phyloP scores from a whole-genome alignment of 2,329 filamentous ascomycete species.

The Aureobasidium zeae region DNA sequence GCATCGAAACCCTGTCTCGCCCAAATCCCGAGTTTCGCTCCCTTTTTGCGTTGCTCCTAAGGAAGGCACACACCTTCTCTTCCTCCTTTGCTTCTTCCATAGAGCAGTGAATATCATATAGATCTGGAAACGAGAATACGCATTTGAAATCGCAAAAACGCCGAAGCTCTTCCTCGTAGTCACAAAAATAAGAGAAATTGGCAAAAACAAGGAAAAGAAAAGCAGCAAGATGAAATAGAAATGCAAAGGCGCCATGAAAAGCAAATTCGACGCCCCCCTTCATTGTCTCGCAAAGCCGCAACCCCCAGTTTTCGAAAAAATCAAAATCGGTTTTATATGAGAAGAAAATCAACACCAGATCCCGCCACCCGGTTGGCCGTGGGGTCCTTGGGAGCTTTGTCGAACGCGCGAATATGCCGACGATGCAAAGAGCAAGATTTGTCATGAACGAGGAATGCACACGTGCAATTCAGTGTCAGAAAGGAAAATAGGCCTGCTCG shows the following conservation, averaged over 20 bases:
- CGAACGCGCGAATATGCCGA: background rate
- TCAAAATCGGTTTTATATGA: background rate
- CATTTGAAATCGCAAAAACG: no score
- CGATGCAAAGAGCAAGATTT: conserved; percentile 3
- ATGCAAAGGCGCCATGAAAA: background rate
- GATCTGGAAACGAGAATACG: conserved; percentile 1
- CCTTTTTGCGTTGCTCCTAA: no score
- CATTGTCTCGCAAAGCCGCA: conserved; percentile 1
- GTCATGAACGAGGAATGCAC: conserved; percentile 9
- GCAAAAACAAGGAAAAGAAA: background rate
- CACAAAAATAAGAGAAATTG: background rate
- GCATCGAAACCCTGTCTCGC: no score
- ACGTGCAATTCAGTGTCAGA: background rate
- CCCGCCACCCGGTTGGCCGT: background rate
- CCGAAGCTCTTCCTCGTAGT: background rate
- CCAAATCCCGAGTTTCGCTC: no score
- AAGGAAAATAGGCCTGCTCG: background rate
- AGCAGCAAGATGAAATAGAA: background rate
- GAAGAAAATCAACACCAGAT: conserved; percentile 2
- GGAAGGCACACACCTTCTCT: background rate
- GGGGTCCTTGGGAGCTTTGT: background rate
- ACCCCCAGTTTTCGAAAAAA: conserved; percentile 1
- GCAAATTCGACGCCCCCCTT: conserved; percentile 4
- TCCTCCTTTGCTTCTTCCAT: background rate
- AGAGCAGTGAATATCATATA: no score